phyloP scores from a whole-genome alignment of 345 rosid genomes.

The Eutrema japonicum region DNA sequence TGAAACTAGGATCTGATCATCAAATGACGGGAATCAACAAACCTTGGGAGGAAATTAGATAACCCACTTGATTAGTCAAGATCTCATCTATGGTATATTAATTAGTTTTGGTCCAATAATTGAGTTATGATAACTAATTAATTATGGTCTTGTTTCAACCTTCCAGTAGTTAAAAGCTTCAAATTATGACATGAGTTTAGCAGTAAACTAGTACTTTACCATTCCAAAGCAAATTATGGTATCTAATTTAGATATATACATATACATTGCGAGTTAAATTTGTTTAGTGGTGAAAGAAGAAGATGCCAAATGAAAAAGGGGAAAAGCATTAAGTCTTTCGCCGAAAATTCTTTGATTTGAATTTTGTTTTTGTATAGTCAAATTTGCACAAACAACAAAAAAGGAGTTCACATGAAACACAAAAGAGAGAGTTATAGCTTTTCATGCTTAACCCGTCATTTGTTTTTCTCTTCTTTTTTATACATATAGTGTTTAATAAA shows the following conservation, averaged over 20 bases:
- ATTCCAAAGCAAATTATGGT: background rate
- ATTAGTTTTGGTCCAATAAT: background rate
- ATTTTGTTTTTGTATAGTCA: background rate
- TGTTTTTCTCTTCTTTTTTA: background rate
- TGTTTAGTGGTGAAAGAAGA: too few relatives aligned
- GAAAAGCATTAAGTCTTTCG: background rate
- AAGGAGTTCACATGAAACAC: conserved; percentile 11
- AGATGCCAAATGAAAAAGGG: too few relatives aligned
- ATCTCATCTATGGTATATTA: background rate
- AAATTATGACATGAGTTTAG: background rate
- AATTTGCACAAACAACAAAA: conserved; percentile 24
- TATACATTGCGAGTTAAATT: too few relatives aligned
- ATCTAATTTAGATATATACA: too few relatives aligned
- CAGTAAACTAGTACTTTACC: background rate
- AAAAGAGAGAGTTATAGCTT: conserved; percentile 8
- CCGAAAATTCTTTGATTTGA: conserved; percentile 8
- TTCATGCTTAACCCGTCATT: background rate
- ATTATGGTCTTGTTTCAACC: conserved; percentile 5
- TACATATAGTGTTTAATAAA: background rate
- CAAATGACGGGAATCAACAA: background rate
- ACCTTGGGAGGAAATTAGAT: background rate
- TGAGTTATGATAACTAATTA: background rate
- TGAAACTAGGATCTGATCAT: background rate
- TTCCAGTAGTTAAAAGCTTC: background rate
- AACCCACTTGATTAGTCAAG: background rate